These are phyloP conservation scores for Chlamydomonas sp. DNA, from an alignment of 139 green algal genomes.

Conservation along the genomic window DNA sequence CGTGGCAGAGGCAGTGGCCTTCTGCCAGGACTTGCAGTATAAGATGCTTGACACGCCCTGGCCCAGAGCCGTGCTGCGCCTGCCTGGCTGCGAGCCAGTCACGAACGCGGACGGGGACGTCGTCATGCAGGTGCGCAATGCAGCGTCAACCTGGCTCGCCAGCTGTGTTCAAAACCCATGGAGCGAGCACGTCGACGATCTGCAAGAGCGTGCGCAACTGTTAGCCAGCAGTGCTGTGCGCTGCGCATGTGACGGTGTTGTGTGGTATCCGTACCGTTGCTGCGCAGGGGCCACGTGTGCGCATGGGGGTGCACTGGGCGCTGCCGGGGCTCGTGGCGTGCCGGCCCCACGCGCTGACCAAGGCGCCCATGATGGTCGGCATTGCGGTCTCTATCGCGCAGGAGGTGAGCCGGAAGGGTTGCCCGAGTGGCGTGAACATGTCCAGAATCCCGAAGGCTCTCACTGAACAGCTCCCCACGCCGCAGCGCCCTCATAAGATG, in stretches of 20 bases:
- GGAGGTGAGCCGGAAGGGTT: conserved; percentile 54
- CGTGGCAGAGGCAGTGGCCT: conserved; percentile 64
- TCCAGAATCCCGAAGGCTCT: no score
- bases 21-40: conserved; percentile 84
- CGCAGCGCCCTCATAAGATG: no score
- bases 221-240: no score
- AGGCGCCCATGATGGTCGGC: conserved; percentile 79
- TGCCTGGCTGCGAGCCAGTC: conserved; percentile 69
- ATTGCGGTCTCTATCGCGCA: conserved; percentile 71
- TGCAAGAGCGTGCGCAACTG: background rate
- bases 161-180: background rate
- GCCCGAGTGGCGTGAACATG: no score
- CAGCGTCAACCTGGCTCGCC: background rate
- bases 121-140: conserved; percentile 10
- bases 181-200: background rate
- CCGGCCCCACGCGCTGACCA: conserved; percentile 77
- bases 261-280: background rate
- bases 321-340: conserved; percentile 72
- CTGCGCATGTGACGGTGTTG: no score
- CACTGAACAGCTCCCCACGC: no score
- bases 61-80: conserved; percentile 68
- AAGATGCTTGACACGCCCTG: conserved; percentile 80
- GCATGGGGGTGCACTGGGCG: conserved; percentile 90
- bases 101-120: conserved; percentile 36
- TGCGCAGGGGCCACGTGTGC: conserved; percentile 74